Conservation (phyloP, 2,329 filamentous ascomycete species). For the Aschersonia sp. region DNA sequence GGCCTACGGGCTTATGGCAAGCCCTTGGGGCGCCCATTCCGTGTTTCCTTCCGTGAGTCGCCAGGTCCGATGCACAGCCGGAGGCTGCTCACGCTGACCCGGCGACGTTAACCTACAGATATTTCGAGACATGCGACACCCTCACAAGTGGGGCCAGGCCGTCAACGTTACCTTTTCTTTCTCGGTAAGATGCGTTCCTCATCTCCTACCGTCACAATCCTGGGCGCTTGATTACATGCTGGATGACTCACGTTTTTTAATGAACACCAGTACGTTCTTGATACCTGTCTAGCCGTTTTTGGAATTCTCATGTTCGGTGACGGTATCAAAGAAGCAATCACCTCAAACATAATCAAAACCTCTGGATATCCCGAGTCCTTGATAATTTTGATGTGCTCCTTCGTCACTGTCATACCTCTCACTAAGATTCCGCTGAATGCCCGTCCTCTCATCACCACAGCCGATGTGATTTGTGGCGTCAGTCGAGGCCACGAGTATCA, state of each 20-base stretch:
- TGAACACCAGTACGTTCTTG: constrained; percentile 51
- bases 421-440: constrained; percentile 91
- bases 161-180: constrained; percentile 74
- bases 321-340: constrained; percentile 74
- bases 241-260: not conserved
- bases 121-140: constrained; percentile 54
- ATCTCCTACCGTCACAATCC: not conserved
- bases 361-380: constrained; percentile 59
- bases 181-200: constrained; percentile 36
- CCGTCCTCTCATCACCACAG: constrained; percentile 72
- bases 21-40: constrained; percentile 47
- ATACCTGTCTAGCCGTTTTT: constrained; percentile 66
- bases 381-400: constrained; percentile 68
- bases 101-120: constrained; percentile 23
- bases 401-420: constrained; percentile 83
- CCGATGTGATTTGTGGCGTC: constrained; percentile 69
- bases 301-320: constrained; percentile 94
- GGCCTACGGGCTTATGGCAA: constrained; percentile 83
- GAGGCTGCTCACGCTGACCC: not conserved
- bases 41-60: constrained; percentile 61
- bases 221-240: not conserved
- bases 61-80: not conserved
- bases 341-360: constrained; percentile 70
- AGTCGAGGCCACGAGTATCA: constrained; percentile 28
- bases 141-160: constrained; percentile 62